phyloP scores from a whole-genome alignment of 108 stramenopile species.

The Fistulifera solaris region DNA sequence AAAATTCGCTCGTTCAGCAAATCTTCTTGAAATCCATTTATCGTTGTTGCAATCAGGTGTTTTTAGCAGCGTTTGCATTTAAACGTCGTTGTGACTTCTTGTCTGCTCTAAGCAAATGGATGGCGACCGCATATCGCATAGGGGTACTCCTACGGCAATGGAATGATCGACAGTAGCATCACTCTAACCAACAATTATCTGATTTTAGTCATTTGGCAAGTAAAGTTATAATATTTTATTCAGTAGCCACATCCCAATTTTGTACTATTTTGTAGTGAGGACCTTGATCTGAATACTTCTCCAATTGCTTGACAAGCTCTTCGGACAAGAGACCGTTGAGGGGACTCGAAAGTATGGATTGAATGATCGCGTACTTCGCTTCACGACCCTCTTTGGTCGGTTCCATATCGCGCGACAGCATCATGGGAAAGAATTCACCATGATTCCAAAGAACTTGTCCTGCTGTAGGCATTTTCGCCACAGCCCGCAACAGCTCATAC shows the following conservation, averaged over 20 bases:
- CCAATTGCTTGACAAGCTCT: conserved; percentile 12
- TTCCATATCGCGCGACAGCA: conserved; percentile 11
- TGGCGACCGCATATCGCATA: no score
- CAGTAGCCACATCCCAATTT: conserved; percentile 10
- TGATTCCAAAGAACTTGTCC: conserved; percentile 18
- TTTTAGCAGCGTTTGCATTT: no score
- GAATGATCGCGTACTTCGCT: conserved; percentile 17
- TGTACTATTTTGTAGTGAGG: conserved; percentile 11
- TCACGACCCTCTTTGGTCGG: conserved; percentile 21
- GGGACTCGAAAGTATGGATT: conserved; percentile 11
- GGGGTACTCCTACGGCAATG: no score
- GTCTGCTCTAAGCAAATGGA: no score
- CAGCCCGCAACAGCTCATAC: conserved; percentile 14
- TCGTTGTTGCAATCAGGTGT: no score
- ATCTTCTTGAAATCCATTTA: no score
- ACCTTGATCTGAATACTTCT: conserved; percentile 9
- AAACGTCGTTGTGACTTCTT: no score
- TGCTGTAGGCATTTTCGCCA: conserved; percentile 15
- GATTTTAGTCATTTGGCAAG: no score
- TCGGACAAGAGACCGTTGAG: conserved; percentile 15
- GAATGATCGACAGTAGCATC: no score
- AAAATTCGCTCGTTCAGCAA: no score
- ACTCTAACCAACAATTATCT: no score
- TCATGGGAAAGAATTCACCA: conserved; percentile 13
- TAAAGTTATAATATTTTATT: conserved; percentile 5